Evolutionary conservation across 23 red algal genomes (phyloP).

Genomic region (Gracilaria vermiculophylla): DNA sequence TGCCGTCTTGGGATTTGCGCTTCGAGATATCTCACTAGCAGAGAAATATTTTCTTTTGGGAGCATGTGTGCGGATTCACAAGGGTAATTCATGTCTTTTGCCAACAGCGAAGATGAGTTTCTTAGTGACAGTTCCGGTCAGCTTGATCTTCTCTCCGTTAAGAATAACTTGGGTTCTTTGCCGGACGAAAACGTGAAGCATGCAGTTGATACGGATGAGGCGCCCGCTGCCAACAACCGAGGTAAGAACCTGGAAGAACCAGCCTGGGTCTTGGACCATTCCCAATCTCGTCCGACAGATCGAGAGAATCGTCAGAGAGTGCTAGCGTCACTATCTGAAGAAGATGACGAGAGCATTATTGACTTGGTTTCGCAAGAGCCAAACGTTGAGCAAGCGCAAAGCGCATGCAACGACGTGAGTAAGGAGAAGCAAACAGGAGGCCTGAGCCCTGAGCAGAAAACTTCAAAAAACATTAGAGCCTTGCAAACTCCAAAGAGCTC

Average conservation of each 20-base stretch:
- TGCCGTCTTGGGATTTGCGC: neutral
- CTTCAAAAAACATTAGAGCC: neutral
- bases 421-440: neutral
- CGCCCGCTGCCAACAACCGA: neutral
- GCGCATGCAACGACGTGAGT: neutral
- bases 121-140: constrained; percentile 1
- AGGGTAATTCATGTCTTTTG: neutral
- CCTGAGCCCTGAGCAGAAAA: neutral
- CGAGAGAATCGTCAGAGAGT: neutral
- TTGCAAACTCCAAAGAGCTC: constrained; percentile 8
- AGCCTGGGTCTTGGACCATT: constrained; percentile 39
- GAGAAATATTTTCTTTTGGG: neutral
- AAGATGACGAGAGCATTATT: constrained; percentile 52
- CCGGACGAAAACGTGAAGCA: neutral
- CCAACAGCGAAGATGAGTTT: constrained; percentile 2
- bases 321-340: constrained; percentile 14
- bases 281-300: neutral
- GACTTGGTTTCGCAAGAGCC: constrained; percentile 40
- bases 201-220: neutral
- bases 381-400: neutral
- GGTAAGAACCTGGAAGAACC: neutral
- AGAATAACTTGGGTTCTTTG: neutral
- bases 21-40: neutral
- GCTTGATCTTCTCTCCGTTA: neutral
- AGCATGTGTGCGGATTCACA: neutral